Evolutionary conservation across 2,329 filamentous ascomycete genomes (phyloP).

Genomic region (Cyphellophora attinorum): DNA sequence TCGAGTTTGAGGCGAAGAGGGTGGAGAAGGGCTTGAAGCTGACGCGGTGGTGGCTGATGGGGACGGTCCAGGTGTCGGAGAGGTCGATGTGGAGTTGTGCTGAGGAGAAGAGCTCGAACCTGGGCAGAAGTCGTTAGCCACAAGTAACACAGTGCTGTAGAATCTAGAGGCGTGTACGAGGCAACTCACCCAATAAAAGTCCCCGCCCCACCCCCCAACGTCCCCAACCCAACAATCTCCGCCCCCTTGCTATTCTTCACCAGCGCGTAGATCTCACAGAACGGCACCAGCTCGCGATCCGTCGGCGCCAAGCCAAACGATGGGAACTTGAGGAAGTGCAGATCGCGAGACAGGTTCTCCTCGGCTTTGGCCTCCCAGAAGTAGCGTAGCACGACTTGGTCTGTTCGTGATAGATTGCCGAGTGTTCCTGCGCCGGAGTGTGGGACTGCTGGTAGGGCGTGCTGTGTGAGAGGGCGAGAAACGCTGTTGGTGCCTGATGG

Average conservation of each 20-base stretch:
- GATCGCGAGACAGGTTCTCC: constrained; percentile 16
- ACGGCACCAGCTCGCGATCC: constrained; percentile 16
- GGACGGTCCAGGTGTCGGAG: constrained; percentile 17
- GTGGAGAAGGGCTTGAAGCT: constrained; percentile 17
- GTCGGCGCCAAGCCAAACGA: constrained; percentile 12
- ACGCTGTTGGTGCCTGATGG: constrained; percentile 7
- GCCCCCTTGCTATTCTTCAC: constrained; percentile 18
- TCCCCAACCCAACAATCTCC: constrained; percentile 17
- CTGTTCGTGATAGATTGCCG: constrained; percentile 15
- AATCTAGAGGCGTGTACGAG: not conserved
- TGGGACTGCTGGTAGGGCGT: constrained; percentile 9
- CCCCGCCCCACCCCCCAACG: constrained; percentile 5
- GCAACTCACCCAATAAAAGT: constrained; percentile 18
- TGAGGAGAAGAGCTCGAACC: constrained; percentile 17
- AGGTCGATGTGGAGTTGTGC: constrained; percentile 20
- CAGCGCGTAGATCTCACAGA: constrained; percentile 18
- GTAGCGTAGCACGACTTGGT: constrained; percentile 17
- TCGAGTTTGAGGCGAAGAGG: too few species aligned
- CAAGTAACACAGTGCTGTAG: not conserved
- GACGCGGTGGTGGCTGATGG: constrained; percentile 18
- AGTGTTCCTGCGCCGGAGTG: too few species aligned
- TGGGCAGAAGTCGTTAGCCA: constrained; percentile 3
- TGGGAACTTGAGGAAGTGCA: constrained; percentile 16
- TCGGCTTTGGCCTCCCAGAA: constrained; percentile 19
- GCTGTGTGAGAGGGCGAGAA: constrained; percentile 12